phyloP scores from a whole-genome alignment of 306 rosid species.

The Cyamopsis tetragonoloba region DNA sequence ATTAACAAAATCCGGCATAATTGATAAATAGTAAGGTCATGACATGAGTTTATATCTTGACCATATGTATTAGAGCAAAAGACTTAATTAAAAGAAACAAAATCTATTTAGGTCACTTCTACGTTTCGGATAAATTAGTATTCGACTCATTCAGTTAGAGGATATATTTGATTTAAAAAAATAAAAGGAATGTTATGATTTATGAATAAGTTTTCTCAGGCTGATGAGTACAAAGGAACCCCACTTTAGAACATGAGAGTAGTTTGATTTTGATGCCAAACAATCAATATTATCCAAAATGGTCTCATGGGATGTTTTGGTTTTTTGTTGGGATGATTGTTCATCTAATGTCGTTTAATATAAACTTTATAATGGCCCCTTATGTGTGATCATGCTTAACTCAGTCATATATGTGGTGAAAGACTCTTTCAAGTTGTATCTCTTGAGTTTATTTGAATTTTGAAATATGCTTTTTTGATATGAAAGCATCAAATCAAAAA shows the following conservation, averaged over 20 bases:
- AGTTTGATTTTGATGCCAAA: constrained; percentile 16
- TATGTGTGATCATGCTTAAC: neutral
- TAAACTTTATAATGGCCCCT: neutral
- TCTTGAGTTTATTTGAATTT: too few species aligned
- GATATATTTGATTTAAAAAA: too few species aligned
- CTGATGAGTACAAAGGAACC: constrained; percentile 22
- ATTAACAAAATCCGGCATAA: too few species aligned
- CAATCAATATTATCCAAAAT: constrained; percentile 26
- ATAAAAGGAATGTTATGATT: constrained; percentile 29
- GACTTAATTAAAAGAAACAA: too few species aligned
- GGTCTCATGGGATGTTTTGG: constrained; percentile 27
- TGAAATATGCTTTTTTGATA: neutral
- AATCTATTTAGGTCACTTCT: too few species aligned
- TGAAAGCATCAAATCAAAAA: neutral
- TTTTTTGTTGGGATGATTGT: constrained; percentile 1
- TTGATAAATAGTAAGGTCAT: too few species aligned
- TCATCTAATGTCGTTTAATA: neutral
- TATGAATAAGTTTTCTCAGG: neutral
- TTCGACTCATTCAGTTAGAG: too few species aligned
- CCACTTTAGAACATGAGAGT: neutral
- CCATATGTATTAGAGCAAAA: too few species aligned
- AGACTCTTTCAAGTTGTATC: neutral
- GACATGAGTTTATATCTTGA: too few species aligned
- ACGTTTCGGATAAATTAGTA: too few species aligned
- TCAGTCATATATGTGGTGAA: constrained; percentile 11